Percentiles rank a stretch among this genome's conserved stretches.
Evolutionary conservation across 2,329 filamentous ascomycete genomes (phyloP).

Genomic region (Coleophoma cylindrospora): DNA sequence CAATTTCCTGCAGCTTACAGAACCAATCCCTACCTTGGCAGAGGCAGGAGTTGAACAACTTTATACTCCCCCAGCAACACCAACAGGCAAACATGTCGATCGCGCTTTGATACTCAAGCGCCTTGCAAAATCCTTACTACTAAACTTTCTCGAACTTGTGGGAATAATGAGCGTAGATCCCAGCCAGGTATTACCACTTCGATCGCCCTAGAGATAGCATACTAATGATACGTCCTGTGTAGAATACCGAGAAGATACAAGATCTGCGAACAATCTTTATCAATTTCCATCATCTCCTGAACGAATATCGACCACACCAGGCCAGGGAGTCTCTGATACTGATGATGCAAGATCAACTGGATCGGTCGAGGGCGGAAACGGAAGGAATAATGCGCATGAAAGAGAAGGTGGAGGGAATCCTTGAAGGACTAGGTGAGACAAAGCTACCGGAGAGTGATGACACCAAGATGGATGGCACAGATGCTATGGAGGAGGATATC

Average conservation of each 20-base stretch:
- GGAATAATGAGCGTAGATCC: slow-evolving; percentile 67
- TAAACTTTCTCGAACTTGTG: slow-evolving; percentile 84
- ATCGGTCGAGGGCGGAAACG: slow-evolving; percentile 68
- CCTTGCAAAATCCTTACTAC: slow-evolving; percentile 75
- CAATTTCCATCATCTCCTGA: slow-evolving; percentile 90
- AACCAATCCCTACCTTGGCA: slow-evolving; percentile 61
- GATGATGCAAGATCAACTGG: slow-evolving; percentile 82
- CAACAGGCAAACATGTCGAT: slow-evolving; percentile 46
- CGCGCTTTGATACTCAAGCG: slow-evolving; percentile 66
- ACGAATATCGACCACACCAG: slow-evolving; percentile 91
- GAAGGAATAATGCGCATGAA: slow-evolving; percentile 60
- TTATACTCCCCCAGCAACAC: slow-evolving; percentile 35
- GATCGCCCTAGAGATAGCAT: slow-evolving; percentile 1
- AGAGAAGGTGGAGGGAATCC: slow-evolving; percentile 67
- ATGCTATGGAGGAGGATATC: slow-evolving; percentile 3
- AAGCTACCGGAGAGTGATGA: slow-evolving; percentile 9
- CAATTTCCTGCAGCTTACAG: slow-evolving; percentile 40
- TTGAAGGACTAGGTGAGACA: slow-evolving; percentile 61
- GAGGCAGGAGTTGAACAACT: slow-evolving; percentile 69
- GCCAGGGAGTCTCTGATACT: slow-evolving; percentile 81
- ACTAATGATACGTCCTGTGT: slow-evolving; percentile 17
- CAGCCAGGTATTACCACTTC: slow-evolving; percentile 34
- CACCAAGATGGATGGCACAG: slow-evolving; percentile 9
- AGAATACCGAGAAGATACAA: slow-evolving; percentile 66
- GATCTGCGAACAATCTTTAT: slow-evolving; percentile 79